These are phyloP conservation scores for Hapsidospora chrysogenum DNA, from an alignment of 495 filamentous ascomycete genomes.

Conservation along the genomic window DNA sequence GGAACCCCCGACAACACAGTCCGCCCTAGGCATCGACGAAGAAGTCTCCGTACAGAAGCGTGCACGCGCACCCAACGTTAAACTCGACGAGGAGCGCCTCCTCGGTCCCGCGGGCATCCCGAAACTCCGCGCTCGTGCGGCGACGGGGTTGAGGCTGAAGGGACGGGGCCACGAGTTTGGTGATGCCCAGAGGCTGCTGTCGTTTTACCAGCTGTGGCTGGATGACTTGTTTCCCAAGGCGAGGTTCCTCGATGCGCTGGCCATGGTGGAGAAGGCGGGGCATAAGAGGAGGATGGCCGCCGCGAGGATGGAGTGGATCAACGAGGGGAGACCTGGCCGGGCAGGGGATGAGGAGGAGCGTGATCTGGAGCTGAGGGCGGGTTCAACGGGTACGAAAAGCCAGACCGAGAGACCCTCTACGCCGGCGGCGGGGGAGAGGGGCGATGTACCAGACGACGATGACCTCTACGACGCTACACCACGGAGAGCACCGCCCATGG, in stretches of 20 bases:
- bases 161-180: conserved; percentile 95
- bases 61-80: conserved; percentile 51
- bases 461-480: conserved; percentile 28
- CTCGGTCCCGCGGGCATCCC: conserved; percentile 51
- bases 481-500: conserved; percentile 3
- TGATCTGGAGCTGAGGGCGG: conserved; percentile 11
- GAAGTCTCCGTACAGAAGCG: conserved; percentile 69
- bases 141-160: conserved; percentile 53
- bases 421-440: no score
- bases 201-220: conserved; percentile 91
- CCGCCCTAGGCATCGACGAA: conserved; percentile 60
- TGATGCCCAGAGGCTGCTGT: conserved; percentile 66
- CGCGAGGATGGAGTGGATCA: conserved; percentile 57
- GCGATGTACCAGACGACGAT: conserved; percentile 18
- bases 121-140: conserved; percentile 55
- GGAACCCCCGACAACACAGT: conserved; percentile 9
- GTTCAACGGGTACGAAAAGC: conserved; percentile 8
- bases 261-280: conserved; percentile 86
- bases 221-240: conserved; percentile 92
- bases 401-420: no score
- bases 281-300: conserved; percentile 65
- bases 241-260: conserved; percentile 76
- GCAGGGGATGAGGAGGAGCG: conserved; percentile 33
- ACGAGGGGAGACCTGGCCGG: conserved; percentile 45
- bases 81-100: conserved; percentile 69